Conservation (phyloP, 192 early-diverging fungal genomes). For the Coemansia sp. region DNA sequence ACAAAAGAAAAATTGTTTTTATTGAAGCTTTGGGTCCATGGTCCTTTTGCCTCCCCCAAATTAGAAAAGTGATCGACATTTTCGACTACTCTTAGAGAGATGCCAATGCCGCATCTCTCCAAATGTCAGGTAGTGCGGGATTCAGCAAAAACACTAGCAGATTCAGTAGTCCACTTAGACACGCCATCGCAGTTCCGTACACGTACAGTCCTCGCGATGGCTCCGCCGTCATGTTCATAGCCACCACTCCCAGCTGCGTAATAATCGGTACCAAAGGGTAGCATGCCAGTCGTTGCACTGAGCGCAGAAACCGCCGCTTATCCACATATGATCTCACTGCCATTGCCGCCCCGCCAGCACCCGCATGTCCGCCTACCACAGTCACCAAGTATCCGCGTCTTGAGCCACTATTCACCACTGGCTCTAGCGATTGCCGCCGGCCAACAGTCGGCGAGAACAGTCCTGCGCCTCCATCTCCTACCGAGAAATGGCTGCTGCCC, state of each 20-base stretch:
- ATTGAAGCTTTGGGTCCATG: background rate
- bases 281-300: constrained; percentile 38
- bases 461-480: background rate
- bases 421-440: constrained; percentile 4
- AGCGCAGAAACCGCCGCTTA: constrained; percentile 36
- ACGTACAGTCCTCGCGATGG: constrained; percentile 27
- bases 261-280: constrained; percentile 49
- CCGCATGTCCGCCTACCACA: constrained; percentile 11
- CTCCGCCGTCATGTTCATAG: constrained; percentile 29
- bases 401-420: background rate
- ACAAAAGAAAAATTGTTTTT: constrained; percentile 2
- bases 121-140: constrained; percentile 48
- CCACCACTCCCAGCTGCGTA: constrained; percentile 44
- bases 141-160: constrained; percentile 48
- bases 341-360: constrained; percentile 10
- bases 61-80: background rate
- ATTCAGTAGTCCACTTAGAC: constrained; percentile 36
- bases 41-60: background rate
- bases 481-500: background rate
- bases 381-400: constrained; percentile 40
- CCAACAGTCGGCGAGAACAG: background rate
- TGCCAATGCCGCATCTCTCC: constrained; percentile 19
- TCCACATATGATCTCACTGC: constrained; percentile 41
- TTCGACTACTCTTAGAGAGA: constrained; percentile 16
- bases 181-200: constrained; percentile 36